These are phyloP conservation scores for Histomonas meleagridis DNA, from an alignment of 208 protist genomes.

Conservation along the genomic window DNA sequence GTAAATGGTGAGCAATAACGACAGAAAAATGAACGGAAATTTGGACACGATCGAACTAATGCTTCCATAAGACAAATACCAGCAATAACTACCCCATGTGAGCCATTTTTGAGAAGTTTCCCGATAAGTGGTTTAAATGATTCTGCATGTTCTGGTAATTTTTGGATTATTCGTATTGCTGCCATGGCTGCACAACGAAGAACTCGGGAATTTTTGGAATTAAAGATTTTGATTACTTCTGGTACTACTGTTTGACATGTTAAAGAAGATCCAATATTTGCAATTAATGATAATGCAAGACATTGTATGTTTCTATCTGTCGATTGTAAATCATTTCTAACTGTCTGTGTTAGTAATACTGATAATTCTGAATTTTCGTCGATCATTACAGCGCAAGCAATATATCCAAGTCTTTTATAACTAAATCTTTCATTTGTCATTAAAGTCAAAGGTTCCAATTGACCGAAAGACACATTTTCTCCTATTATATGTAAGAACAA, in stretches of 20 bases:
- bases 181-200: constrained; percentile 23
- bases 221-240: background rate
- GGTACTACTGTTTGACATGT: background rate
- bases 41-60: background rate
- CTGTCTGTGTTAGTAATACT: constrained; percentile 9
- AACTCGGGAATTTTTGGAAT: background rate
- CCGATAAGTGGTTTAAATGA: background rate
- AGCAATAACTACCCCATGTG: constrained; percentile 17
- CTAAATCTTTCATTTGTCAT: background rate
- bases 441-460: constrained; percentile 37
- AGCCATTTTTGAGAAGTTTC: background rate
- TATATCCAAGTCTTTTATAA: constrained; percentile 39
- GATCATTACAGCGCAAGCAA: background rate
- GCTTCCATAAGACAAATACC: background rate
- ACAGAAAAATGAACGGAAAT: background rate
- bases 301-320: background rate
- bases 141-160: background rate
- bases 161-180: background rate
- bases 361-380: constrained; percentile 33
- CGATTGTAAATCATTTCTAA: constrained; percentile 19
- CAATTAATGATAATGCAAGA: background rate
- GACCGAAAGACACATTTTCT: constrained; percentile 6
- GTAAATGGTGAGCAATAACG: constrained; percentile 12
- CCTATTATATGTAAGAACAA: background rate
- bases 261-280: background rate